phyloP scores from a whole-genome alignment of 2,329 filamentous ascomycete species.

The Calonectria ilicicola region DNA sequence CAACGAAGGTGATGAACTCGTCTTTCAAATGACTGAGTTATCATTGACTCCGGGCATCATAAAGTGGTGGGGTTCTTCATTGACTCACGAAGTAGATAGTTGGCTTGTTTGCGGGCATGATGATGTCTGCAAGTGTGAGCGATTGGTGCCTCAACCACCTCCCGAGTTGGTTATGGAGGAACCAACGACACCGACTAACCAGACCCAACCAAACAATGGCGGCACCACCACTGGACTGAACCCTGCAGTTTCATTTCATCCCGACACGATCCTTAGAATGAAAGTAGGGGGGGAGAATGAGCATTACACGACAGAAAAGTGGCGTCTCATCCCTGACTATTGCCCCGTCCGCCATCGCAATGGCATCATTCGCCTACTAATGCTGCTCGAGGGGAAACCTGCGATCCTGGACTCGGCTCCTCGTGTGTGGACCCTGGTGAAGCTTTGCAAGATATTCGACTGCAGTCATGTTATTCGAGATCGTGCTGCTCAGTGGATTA shows the following conservation, averaged over 20 bases:
- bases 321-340: slow-evolving; percentile 66
- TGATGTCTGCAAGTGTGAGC: slow-evolving; percentile 51
- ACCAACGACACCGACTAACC: background rate
- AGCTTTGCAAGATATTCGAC: slow-evolving; percentile 70
- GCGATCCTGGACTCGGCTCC: slow-evolving; percentile 73
- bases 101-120: slow-evolving; percentile 55
- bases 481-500: slow-evolving; percentile 69
- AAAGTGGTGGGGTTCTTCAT: slow-evolving; percentile 62
- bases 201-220: background rate
- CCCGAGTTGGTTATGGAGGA: background rate
- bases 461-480: slow-evolving; percentile 60
- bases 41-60: slow-evolving; percentile 68
- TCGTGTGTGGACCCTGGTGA: slow-evolving; percentile 75
- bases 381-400: slow-evolving; percentile 66
- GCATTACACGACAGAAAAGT: slow-evolving; percentile 42
- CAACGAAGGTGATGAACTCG: slow-evolving; percentile 71
- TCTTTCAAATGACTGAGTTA: slow-evolving; percentile 68
- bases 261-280: slow-evolving; percentile 32
- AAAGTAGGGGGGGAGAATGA: slow-evolving; percentile 36
- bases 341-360: slow-evolving; percentile 72
- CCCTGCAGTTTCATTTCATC: background rate
- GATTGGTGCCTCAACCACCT: background rate
- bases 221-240: background rate
- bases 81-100: slow-evolving; percentile 47
- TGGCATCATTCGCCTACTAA: slow-evolving; percentile 72